Evolutionary conservation across 129 eudicot genomes (phyloP).

Genomic region (Saposhnikovia divaricata): DNA sequence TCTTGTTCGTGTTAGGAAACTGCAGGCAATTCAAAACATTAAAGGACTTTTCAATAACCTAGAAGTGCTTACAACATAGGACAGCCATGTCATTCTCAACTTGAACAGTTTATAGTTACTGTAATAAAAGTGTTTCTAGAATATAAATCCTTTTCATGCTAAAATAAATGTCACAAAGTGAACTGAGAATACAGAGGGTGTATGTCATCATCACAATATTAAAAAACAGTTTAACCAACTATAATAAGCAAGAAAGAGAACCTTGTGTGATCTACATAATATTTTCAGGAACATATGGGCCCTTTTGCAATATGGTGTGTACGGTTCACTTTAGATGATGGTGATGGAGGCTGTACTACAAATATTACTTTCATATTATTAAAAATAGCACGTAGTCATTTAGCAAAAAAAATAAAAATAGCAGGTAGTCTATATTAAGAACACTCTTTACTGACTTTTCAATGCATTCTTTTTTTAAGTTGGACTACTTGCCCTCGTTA

Average conservation of each 20-base stretch:
- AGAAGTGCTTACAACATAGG: not conserved
- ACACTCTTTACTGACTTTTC: not conserved
- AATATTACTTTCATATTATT: not conserved
- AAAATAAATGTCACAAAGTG: not conserved
- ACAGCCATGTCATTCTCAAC: not conserved
- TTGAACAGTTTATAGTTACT: not conserved
- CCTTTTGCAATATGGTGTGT: not conserved
- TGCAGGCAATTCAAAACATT: not conserved
- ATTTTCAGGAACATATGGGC: not conserved
- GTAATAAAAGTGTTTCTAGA: not conserved
- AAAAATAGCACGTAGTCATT: not conserved
- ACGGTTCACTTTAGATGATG: not conserved
- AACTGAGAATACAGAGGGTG: not conserved
- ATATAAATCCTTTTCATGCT: not conserved
- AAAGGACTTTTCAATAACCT: not conserved
- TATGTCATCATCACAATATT: not conserved
- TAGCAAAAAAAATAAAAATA: no score
- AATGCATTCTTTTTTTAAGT: not conserved
- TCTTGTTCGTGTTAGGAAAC: not conserved
- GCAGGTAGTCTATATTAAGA: not conserved
- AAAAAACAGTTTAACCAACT: not conserved
- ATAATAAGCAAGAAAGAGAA: not conserved
- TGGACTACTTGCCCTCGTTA: not conserved
- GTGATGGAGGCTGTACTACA: not conserved
- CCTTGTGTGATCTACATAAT: not conserved